Evolutionary conservation across 2,329 filamentous ascomycete genomes (phyloP).

Genomic region (Penicillium brevicompactum): DNA sequence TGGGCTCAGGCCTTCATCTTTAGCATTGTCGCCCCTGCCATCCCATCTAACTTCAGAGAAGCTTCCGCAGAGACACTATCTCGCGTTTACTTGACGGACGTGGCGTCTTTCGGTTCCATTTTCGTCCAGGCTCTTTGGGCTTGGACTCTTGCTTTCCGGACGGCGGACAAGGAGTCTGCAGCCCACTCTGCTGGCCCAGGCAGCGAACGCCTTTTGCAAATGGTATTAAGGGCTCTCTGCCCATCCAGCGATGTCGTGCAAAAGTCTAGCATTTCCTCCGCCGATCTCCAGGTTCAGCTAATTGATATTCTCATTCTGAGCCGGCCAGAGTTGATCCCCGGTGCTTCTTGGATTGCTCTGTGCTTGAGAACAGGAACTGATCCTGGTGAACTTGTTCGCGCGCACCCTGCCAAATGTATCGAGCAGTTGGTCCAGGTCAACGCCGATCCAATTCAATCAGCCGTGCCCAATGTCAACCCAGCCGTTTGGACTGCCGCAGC

Average conservation of each 20-base stretch:
- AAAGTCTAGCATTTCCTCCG: conserved; percentile 41
- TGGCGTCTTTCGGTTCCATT: conserved; percentile 61
- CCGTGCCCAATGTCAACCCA: conserved; percentile 48
- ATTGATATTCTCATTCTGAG: conserved; percentile 76
- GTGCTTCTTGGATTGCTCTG: conserved; percentile 83
- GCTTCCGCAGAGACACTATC: conserved; percentile 65
- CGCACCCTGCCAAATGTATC: conserved; percentile 66
- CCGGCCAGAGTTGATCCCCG: conserved; percentile 74
- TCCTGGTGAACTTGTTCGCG: conserved; percentile 73
- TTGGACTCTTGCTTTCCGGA: conserved; percentile 70
- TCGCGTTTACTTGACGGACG: conserved; percentile 63
- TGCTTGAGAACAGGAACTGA: conserved; percentile 80
- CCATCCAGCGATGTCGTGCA: conserved; percentile 30
- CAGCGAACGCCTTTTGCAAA: conserved; percentile 61
- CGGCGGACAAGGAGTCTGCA: conserved; percentile 76
- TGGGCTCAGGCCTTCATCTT: conserved; percentile 91
- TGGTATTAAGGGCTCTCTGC: conserved; percentile 52
- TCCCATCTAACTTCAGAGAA: conserved; percentile 65
- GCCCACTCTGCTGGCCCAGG: conserved; percentile 67
- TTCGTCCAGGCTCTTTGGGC: conserved; percentile 76
- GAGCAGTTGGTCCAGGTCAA: conserved; percentile 63
- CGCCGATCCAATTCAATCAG: conserved; percentile 46
- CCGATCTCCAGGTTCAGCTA: conserved; percentile 68
- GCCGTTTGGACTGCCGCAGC: conserved; percentile 85
- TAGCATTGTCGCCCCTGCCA: conserved; percentile 64